Evolutionary conservation across 305 asterid genomes (phyloP).

Genomic region (Fraxinus velutina): DNA sequence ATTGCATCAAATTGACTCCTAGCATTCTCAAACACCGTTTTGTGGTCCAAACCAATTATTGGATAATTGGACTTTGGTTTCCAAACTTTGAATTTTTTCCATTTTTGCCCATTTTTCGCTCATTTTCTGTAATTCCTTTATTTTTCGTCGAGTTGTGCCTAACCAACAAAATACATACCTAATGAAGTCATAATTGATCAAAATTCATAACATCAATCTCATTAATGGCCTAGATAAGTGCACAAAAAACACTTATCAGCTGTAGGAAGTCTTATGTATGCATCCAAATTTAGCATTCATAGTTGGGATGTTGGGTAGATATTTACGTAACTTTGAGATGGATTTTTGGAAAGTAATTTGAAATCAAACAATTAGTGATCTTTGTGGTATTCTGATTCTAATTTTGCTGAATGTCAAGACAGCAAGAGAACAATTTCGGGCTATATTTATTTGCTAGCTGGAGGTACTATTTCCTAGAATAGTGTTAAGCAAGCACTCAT

Average conservation of each 20-base stretch:
- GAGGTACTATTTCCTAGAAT: not conserved
- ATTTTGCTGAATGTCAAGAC: not conserved
- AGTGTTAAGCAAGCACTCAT: not conserved
- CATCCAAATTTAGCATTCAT: not conserved
- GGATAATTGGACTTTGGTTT: not conserved
- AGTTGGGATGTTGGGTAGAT: not conserved
- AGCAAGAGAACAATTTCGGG: not conserved
- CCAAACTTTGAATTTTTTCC: not conserved
- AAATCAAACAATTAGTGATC: not conserved
- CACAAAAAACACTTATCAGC: not conserved
- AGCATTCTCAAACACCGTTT: not conserved
- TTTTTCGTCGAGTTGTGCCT: not conserved
- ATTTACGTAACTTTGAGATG: not conserved
- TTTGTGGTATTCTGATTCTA: not conserved
- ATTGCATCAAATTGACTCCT: not conserved
- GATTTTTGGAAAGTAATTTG: not conserved
- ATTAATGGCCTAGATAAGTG: not conserved
- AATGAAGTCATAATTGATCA: not conserved
- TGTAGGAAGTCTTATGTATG: not conserved
- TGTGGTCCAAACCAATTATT: not conserved
- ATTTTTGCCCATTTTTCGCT: not conserved
- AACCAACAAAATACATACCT: not conserved
- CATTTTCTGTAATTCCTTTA: not conserved
- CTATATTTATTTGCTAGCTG: not conserved
- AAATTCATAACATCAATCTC: not conserved